Evolutionary conservation across 1,284 basidiomycete species (phyloP), one percentile per base, ranked within the genome.

Genomic region (Phellopilus nigrolimitatus): DNA sequence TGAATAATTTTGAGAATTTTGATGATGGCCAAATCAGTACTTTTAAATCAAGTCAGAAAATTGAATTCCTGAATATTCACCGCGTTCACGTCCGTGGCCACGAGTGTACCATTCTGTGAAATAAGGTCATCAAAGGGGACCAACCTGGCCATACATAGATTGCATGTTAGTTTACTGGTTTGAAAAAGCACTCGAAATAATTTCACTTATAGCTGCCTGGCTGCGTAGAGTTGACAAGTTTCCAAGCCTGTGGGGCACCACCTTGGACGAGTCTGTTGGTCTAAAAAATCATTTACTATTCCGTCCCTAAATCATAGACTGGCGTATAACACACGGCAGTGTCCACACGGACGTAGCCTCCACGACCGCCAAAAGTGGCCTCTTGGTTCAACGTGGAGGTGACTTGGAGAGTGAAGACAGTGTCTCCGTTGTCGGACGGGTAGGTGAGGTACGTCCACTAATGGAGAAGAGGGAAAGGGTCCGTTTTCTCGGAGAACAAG

Each of bases 381-480:
- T 28, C 41, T 5, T 43, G 12, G 1, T 42, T 6, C 17, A 22
- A 9, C 22, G 40, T 44, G n/a, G 30, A 42, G 12, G 44, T 6
- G 4, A 31, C 15, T 19, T 50, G 40, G 21, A 50, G 39, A 1
- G 49, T 50, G 41, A 50, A 50, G 3, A 50, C 49, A 10, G 40
- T 34, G 6, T 43, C 40, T 4, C 33, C 33, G 9, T 5, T 25
- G 28, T 5, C 34, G 5, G 49, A 43, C 15, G 49, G 49, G 22
- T 50, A 50, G 7, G 31, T 25, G 15, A 50, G 31, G 28, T 50
- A 50, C 25, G n/a, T 33, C 49, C 49, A 50, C 49, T 50, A 13
- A 13, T n/a, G 6, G 5, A 37, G 6, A 6, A n/a, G 5, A n/a
- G n/a, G n/a, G n/a, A n/a, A n/a, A n/a, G n/a, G n/a, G n/a, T n/a